Evolutionary conservation across 148 eudicot species (phyloP), one percentile per base, ranked within the genome.

Genomic region (Fallopia convolvulus): DNA sequence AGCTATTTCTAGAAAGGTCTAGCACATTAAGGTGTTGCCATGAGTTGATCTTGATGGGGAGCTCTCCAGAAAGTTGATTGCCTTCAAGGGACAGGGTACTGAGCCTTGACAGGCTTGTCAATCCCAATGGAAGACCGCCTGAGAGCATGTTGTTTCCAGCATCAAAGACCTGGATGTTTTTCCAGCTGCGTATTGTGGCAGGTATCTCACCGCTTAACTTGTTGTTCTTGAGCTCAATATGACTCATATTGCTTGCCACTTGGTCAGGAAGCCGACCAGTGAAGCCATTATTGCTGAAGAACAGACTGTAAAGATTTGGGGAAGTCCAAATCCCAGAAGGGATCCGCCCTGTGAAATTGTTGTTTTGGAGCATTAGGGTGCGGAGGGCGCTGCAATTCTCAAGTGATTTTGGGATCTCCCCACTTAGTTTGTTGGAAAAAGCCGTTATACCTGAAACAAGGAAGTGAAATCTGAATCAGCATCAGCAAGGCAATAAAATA

Each of bases 121-220:
- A 14, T 20, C 84, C 87, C 78, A 74, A 60, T 21, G 96, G 91
- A 70, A 91, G 70, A 13, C 60, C 33, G 39, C 92, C 90, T 1
- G 90, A 75, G 72, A 92, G 55, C 80, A 49, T 8, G 80, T 92
- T 92, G 80, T 88, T 87, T 55, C 90, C 87, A 0, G 92, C 97
- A 73, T 82, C 4, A 50, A 92, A 82, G 49, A 83, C 87, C 21
- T 70, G 55, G 10, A 92, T 18, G 10, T 77, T 82, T 40, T 46
- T 80, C 97, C 92, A 92, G 26, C 83, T 76, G 7, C 77, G 76
- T 4, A 80, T 55, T 63, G 26, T 83, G 4, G 18, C 12, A 0
- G 94, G 94, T 36, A 92, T 88, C 72, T 56, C 26, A 17, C 97
- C 97, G 0, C 89, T 84, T 55, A 92, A 87, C 56, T 70, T 83